Percentiles rank a stretch among this genome's conserved stretches.
These are phyloP conservation scores for Aspergillus sclerotioniger DNA, from an alignment of 495 filamentous ascomycete genomes.

Conservation along the genomic window DNA sequence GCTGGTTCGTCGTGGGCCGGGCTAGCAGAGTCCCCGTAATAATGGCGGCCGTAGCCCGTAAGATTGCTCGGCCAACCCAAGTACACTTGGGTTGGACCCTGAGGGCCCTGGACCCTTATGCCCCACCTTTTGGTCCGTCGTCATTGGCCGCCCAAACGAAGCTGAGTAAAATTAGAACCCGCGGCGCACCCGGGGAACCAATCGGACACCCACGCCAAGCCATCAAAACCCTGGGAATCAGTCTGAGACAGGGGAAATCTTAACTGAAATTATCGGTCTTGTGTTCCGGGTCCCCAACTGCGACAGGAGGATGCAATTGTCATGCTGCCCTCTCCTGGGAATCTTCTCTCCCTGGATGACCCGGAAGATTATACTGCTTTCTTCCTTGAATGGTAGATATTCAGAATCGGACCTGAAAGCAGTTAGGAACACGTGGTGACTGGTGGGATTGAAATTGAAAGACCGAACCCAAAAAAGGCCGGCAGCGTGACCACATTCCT, in stretches of 20 bases:
- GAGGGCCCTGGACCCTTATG: background rate
- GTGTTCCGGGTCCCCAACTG: background rate
- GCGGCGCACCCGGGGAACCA: background rate
- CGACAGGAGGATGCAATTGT: too few species aligned
- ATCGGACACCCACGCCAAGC: background rate
- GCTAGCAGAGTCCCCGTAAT: too few species aligned
- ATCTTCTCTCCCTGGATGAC: too few species aligned
- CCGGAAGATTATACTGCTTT: too few species aligned
- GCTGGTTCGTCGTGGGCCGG: too few species aligned
- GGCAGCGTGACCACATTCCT: slow-evolving; percentile 1
- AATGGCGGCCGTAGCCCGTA: background rate
- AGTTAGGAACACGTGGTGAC: too few species aligned
- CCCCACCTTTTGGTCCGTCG: background rate
- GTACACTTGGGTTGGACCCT: background rate
- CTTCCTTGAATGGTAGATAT: too few species aligned
- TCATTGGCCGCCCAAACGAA: background rate
- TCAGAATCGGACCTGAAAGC: too few species aligned
- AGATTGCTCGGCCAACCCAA: background rate
- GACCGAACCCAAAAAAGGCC: background rate
- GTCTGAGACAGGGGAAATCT: slow-evolving; percentile 5
- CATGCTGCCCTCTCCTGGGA: too few species aligned
- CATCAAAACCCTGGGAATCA: background rate
- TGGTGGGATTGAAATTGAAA: too few species aligned
- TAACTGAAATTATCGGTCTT: background rate
- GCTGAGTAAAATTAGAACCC: slow-evolving; percentile 1